A percentile compares a stretch with the other conserved stretches of the same genome.
Conservation (phyloP, 108 stramenopile species). For the Cylindrotheca closterium region DNA sequence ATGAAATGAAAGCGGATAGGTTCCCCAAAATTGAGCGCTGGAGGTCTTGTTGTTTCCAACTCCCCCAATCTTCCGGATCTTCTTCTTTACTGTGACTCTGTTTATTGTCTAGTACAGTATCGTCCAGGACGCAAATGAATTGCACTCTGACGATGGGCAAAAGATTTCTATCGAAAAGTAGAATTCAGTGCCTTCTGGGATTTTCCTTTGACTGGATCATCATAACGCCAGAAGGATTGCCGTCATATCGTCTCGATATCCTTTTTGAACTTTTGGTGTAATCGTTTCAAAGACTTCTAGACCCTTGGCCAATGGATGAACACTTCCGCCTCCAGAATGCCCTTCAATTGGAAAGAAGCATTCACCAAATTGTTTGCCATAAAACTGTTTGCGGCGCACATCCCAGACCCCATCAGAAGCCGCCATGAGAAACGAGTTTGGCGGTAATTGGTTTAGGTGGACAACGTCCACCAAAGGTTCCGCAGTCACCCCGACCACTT, state of each 20-base stretch:
- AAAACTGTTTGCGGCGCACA: constrained; percentile 46
- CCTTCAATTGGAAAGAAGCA: too few species aligned
- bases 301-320: constrained; percentile 11
- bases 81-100: too few species aligned
- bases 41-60: too few species aligned
- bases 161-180: too few species aligned
- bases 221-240: constrained; percentile 22
- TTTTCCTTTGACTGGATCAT: too few species aligned
- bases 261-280: constrained; percentile 21
- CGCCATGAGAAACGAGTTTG: constrained; percentile 47
- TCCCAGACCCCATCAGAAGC: constrained; percentile 80
- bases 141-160: too few species aligned
- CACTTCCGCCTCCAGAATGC: neutral
- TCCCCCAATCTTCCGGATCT: too few species aligned
- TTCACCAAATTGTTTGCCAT: constrained; percentile 50
- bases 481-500: constrained; percentile 60
- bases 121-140: too few species aligned
- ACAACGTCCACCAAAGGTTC: constrained; percentile 63
- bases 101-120: too few species aligned
- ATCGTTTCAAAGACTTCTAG: constrained; percentile 19
- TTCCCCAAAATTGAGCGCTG: too few species aligned
- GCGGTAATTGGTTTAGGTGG: constrained; percentile 36
- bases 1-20: too few species aligned
- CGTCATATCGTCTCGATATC: constrained; percentile 42
- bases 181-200: too few species aligned